Percentiles rank a stretch among this genome's conserved stretches.
Conservation (phyloP, 805 yeast species). For the Babjeviella inositovora region DNA sequence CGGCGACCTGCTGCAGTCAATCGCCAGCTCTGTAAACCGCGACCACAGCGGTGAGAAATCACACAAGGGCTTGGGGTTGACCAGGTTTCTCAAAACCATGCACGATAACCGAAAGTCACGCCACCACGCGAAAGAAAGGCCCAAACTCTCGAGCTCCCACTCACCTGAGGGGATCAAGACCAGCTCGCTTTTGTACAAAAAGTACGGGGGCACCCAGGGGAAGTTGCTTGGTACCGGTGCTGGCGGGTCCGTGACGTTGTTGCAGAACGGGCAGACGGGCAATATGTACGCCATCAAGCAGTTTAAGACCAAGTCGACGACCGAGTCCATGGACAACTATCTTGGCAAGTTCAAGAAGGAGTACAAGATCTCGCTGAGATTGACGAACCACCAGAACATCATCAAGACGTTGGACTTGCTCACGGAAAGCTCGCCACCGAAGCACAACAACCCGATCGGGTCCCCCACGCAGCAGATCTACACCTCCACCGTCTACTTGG, state of each 20-base stretch:
- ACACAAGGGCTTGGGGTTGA: too few species aligned
- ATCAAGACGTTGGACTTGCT: constrained; percentile 71
- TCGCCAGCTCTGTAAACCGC: too few species aligned
- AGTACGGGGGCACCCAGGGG: constrained; percentile 59
- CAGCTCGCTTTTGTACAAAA: constrained; percentile 26
- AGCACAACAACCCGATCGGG: too few species aligned
- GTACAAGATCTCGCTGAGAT: constrained; percentile 63
- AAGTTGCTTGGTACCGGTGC: constrained; percentile 82
- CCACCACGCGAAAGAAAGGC: too few species aligned
- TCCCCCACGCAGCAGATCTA: too few species aligned
- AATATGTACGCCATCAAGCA: constrained; percentile 75
- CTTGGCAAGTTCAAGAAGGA: constrained; percentile 69
- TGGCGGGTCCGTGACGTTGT: constrained; percentile 81
- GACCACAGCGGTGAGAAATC: too few species aligned
- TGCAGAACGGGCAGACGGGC: constrained; percentile 42
- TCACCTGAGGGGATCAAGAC: too few species aligned
- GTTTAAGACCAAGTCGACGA: constrained; percentile 49
- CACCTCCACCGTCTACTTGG: constrained; percentile 40
- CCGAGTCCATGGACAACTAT: constrained; percentile 55
- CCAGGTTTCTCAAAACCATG: too few species aligned
- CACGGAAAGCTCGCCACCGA: constrained; percentile 44
- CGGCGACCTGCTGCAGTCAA: too few species aligned
- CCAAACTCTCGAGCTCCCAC: too few species aligned
- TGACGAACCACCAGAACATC: constrained; percentile 58
- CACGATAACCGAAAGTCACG: too few species aligned